Evolutionary conservation across 2,329 filamentous ascomycete species (phyloP).

Genomic region (Scleromitrula shiraiana): DNA sequence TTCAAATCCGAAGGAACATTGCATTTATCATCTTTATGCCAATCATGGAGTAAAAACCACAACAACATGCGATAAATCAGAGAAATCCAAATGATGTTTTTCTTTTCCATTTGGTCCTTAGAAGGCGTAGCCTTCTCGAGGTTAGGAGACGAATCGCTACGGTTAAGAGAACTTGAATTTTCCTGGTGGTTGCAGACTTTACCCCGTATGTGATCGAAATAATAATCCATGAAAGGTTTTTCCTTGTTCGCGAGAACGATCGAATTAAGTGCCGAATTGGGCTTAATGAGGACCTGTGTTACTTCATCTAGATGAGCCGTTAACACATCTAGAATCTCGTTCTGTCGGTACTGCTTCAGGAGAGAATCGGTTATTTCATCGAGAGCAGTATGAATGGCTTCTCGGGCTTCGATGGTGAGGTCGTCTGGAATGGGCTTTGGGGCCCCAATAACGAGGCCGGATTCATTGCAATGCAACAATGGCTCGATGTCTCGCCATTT

Average conservation of each 20-base stretch:
- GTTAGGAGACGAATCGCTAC: no score
- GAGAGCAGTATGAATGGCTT: constrained; percentile 25
- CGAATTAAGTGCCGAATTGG: constrained; percentile 28
- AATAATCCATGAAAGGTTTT: constrained; percentile 43
- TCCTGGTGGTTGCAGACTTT: constrained; percentile 33
- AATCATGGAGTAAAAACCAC: constrained; percentile 50
- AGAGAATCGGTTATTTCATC: constrained; percentile 22
- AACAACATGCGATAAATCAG: constrained; percentile 50
- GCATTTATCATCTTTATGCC: constrained; percentile 46
- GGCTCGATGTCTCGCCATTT: constrained; percentile 18
- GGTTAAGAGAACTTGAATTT: no score
- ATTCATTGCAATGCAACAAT: constrained; percentile 9
- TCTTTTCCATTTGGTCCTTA: constrained; percentile 15
- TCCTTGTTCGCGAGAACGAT: constrained; percentile 41
- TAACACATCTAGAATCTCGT: constrained; percentile 20
- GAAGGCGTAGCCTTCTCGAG: no score
- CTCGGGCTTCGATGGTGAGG: constrained; percentile 18
- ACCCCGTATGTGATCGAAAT: constrained; percentile 41
- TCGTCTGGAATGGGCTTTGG: constrained; percentile 25
- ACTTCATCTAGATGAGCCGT: constrained; percentile 23
- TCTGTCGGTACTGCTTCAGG: constrained; percentile 13
- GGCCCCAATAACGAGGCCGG: constrained; percentile 17
- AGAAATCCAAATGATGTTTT: constrained; percentile 43
- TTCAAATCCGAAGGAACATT: constrained; percentile 44
- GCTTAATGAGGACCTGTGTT: constrained; percentile 39